phyloP scores from a whole-genome alignment of 805 yeast species.

The Yarrowia yakushimensis region DNA sequence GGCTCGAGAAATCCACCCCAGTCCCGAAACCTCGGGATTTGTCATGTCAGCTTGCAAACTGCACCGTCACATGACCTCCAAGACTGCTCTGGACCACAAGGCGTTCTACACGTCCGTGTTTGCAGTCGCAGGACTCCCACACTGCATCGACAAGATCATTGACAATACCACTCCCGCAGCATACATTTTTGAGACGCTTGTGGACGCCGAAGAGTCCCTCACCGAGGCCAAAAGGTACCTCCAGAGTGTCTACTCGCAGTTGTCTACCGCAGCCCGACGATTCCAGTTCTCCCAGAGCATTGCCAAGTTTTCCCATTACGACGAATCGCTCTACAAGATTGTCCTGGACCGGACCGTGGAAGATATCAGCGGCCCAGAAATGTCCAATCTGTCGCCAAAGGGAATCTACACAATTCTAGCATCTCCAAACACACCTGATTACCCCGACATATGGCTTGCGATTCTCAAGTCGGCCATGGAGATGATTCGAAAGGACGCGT shows the following conservation, averaged over 20 bases:
- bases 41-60: background rate
- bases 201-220: background rate
- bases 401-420: conserved; percentile 9
- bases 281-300: conserved; percentile 8
- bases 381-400: background rate
- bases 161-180: background rate
- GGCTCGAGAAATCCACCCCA: conserved; percentile 3
- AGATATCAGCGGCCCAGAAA: background rate
- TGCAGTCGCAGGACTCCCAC: background rate
- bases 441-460: background rate
- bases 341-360: background rate
- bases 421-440: background rate
- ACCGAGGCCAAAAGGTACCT: background rate
- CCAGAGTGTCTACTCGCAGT: background rate
- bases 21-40: background rate
- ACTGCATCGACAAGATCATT: background rate
- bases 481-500: background rate
- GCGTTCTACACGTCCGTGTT: conserved; percentile 1
- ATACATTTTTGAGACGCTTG: background rate
- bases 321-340: background rate
- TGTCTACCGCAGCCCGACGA: background rate
- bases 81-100: background rate
- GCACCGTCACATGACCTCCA: conserved; percentile 5
- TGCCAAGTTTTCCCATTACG: background rate
- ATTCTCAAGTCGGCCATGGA: background rate